Base-by-base conservation (phyloP, 495 filamentous ascomycete genomes). In the Aspergillus indologenus region DNA sequence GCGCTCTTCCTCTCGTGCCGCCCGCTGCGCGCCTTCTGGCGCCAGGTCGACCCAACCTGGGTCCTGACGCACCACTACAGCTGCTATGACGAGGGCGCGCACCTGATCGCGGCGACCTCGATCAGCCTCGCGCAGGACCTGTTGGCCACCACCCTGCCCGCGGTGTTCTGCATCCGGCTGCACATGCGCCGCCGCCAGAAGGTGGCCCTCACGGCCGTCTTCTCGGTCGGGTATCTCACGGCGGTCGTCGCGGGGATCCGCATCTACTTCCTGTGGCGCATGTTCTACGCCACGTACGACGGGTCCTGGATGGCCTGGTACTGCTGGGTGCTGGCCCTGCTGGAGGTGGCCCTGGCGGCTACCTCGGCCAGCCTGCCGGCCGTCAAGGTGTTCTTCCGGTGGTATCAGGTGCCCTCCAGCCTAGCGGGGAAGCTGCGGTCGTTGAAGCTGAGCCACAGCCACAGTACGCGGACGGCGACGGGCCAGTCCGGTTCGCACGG, bases 251-350 rank as follows among this genome's bases (percentile, higher is more conserved):
- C 58, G 20, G 58, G 44, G 0, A 48, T 60, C 14, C 45, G 58
- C 0, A 44, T 51, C 5, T 60, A 55, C 31, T 60, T 60, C 14
- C 19, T 60, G 11, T 54, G 45, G 20, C 19, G 34, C 26, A 15
- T 56, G 52, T 60, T 50, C 14, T 60, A 56, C 22, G 4, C 15
- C 3, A 17, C 52, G 12, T 60, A 60, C 23, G 58, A 60, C 21
- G 51, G 52, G 2, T 29, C 45, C 20, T 60, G 58, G 58, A 23
- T 23, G n/a, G 53, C 15, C 20, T 60, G 58, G 58, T 60, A 60
- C 23, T 55, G 52, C 24, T 60, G 58, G 58, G 23, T 56, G n/a
- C 23, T 60, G 17, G 58, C 45, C 21, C 22, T 54, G 31, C 19
- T 60, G 45, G 58, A 60, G 53, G 22, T 60, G 14, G 23, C 49